A percentile compares a stretch with the other conserved stretches of the same genome.
Evolutionary conservation across 1,284 basidiomycete genomes (phyloP).

Genomic region (Pisolithus thermaeus): DNA sequence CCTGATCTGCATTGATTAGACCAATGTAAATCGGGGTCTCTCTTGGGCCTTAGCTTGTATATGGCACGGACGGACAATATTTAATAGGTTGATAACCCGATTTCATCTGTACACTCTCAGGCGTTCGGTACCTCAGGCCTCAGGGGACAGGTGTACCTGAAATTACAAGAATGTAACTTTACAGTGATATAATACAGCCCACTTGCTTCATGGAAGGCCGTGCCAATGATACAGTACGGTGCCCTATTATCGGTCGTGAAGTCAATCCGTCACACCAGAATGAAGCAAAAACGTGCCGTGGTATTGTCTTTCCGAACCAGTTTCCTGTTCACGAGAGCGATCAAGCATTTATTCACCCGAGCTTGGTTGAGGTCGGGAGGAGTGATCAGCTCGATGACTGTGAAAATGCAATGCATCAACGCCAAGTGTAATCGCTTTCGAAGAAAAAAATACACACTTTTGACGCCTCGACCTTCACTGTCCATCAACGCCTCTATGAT

Average conservation of each 20-base stretch:
- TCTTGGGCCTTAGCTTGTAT: too few species aligned
- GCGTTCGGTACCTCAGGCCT: background rate
- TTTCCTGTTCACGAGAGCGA: constrained; percentile 85
- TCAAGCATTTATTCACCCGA: constrained; percentile 88
- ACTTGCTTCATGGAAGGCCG: constrained; percentile 19
- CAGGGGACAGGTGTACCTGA: background rate
- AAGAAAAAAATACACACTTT: constrained; percentile 37
- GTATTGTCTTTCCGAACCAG: constrained; percentile 73
- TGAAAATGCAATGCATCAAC: constrained; percentile 1
- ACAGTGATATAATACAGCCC: background rate
- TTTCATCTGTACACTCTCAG: too few species aligned
- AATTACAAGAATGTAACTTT: background rate
- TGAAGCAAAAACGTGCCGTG: constrained; percentile 39
- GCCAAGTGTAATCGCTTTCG: background rate
- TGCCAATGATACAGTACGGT: constrained; percentile 28
- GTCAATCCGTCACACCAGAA: background rate
- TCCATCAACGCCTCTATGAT: constrained; percentile 70
- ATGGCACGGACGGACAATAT: too few species aligned
- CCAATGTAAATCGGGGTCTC: too few species aligned
- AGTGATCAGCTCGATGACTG: constrained; percentile 76
- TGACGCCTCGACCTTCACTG: constrained; percentile 45
- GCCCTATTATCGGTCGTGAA: constrained; percentile 13
- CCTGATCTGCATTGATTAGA: too few species aligned
- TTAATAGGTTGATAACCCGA: too few species aligned
- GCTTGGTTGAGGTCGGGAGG: constrained; percentile 84